Base-by-base conservation (phyloP, 306 rosid species). In the Trifolium subterraneum region DNA sequence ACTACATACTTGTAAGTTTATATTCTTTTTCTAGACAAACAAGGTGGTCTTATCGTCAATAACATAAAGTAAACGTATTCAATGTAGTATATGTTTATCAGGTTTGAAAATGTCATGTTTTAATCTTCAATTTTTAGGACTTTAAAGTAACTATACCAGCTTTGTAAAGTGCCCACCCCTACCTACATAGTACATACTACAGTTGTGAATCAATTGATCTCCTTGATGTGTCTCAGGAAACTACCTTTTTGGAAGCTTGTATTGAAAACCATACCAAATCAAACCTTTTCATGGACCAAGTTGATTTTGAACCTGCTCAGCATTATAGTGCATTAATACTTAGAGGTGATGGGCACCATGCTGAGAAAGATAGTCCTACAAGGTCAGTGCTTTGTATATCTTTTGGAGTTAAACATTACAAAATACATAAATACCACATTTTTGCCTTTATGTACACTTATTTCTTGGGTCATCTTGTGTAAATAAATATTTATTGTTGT, bases 201-300 rank as follows among this genome's bases (percentile, higher is more conserved):
- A 79, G 64, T 50, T 66, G 55, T 68, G 77, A 45, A 35, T 77
- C 52, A 64, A 38, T 31, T 68, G 76, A 39, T 71, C 59, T 78
- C 60, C 51, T 76, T 66, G 39, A 70, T 75, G 63, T 82, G 13
- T 88, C 63, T 68, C 90, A 94, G 99, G 99, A 94, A 78, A 80
- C 88, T 81, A 94, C 99, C 27, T 92, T 86, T 79, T 74, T 94
- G 86, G 99, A 94, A 90, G 97, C 99, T 83, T 94, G 97, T 86
- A 90, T 94, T 68, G 99, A 94, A 81, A 94, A 94, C 73, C 97
- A 94, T 83, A 94, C 99, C 23, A 94, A 94, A 84, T 85, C 99
- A 81, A 90, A 88, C 85, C 96, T 94, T 83, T 87, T 92, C 69
- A 92, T 94, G 99, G 98, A 94, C 83, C 99, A 92, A 92, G 99